Base-by-base conservation (phyloP, 768 basidiomycete species). In the Mrakia hoshinonis region DNA sequence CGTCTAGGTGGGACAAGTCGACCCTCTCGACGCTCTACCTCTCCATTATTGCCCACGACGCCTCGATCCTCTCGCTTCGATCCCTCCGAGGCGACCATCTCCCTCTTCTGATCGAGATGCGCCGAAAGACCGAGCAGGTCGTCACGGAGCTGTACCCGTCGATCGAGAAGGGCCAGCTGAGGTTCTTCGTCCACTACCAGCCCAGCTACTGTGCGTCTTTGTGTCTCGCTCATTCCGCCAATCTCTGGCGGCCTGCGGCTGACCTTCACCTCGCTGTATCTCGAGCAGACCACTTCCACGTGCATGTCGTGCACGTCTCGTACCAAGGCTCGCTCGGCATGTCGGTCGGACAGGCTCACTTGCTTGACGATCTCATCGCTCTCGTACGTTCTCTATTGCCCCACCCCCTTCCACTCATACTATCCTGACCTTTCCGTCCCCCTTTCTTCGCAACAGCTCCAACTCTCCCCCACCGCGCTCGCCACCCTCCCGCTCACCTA, bases 141-240 rank as follows among this genome's bases (percentile, higher is more conserved):
- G 88, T 85, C 0, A 76, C 81, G 64, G 83, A 84, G 55, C 84
- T 84, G 75, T 99, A 89, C 85, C 67, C 67, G 1, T 87, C 85
- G 0, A 80, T 95, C 1, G 81, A 79, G 4, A 75, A 77, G 20
- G 88, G 87, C 3, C 83, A 85, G 12, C 76, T 96, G 71, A 81
- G 92, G 75, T 82, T 94, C 82, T 93, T 87, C 76, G 81, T 98
- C 18, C 96, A 99, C 78, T 99, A 99, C 78, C 94, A 96, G 77
- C 95, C 95, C 0, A 90, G 87, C 47, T 98, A 97, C 77, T 97
- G 94, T 94, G 70, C 74, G 90, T 83, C 4, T 34, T 4, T 12
- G 3, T 51, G 24, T 24, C 49, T n/a, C n/a, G 64, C 13, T 63
- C 31, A 10, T 15, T 9, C 54, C 39, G 15, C 38, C 46, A 20